Evolutionary conservation across 768 basidiomycete species (phyloP).

Genomic region (Tubosaeta brunneosetosa): DNA sequence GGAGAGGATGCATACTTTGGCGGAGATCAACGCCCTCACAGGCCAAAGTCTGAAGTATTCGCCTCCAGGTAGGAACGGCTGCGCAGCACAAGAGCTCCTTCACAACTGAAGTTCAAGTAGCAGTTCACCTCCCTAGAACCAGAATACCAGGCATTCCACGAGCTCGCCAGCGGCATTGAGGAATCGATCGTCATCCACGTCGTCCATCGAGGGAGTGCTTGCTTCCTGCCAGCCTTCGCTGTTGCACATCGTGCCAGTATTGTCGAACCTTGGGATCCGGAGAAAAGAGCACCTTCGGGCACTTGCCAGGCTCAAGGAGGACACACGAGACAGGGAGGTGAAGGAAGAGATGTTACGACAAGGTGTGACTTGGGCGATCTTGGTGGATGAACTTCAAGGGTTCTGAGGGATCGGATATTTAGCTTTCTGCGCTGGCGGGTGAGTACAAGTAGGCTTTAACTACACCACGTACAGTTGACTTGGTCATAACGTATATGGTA

Average conservation of each 20-base stretch:
- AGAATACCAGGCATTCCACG: constrained; percentile 6
- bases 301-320: constrained; percentile 55
- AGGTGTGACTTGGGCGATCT: constrained; percentile 73
- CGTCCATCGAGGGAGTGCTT: too few species aligned
- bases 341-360: constrained; percentile 57
- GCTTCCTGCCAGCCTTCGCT: too few species aligned
- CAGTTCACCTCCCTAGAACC: constrained; percentile 19
- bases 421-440: not conserved
- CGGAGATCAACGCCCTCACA: constrained; percentile 3
- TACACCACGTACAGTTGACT: too few species aligned
- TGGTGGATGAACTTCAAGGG: constrained; percentile 58
- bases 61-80: constrained; percentile 17
- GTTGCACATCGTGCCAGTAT: too few species aligned
- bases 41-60: constrained; percentile 24
- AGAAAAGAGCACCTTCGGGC: constrained; percentile 60
- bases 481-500: not conserved
- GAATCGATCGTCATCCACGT: constrained; percentile 34
- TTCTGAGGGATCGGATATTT: constrained; percentile 13
- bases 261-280: constrained; percentile 13
- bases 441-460: too few species aligned
- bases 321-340: constrained; percentile 64
- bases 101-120: constrained; percentile 15
- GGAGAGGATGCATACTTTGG: constrained; percentile 32
- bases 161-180: constrained; percentile 12
- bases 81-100: constrained; percentile 7